Conservation (phyloP, 225 moss, liverwort and hornwort species). For the Thuidium tamariscinum region DNA sequence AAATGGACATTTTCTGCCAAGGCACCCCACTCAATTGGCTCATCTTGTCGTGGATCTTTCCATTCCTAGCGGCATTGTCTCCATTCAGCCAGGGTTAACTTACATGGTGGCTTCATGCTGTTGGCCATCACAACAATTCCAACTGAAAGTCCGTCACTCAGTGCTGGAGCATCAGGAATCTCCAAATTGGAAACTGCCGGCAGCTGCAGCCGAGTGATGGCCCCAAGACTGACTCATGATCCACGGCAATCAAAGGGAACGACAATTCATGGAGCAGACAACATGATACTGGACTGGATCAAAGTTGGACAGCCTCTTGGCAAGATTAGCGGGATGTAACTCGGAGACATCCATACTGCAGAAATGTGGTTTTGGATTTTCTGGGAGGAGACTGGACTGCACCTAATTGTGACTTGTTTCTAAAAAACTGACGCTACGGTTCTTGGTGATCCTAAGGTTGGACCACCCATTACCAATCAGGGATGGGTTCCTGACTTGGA, state of each 20-base stretch:
- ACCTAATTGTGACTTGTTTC: background rate
- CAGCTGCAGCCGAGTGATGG: background rate
- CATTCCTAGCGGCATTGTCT: background rate
- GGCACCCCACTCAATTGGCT: background rate
- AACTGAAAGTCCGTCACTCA: background rate
- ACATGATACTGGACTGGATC: background rate
- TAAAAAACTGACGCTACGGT: no score
- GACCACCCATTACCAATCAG: no score
- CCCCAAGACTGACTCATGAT: background rate
- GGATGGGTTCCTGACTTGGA: no score
- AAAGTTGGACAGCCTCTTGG: no score
- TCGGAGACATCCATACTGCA: no score
- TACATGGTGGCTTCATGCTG: background rate
- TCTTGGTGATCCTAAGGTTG: no score
- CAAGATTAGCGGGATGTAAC: no score
- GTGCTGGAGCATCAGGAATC: background rate
- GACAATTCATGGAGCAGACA: background rate
- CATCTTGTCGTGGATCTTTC: no score
- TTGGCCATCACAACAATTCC: background rate
- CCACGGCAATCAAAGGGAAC: background rate
- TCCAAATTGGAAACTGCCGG: background rate
- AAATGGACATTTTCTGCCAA: background rate
- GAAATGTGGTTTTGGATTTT: background rate
- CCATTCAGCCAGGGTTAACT: background rate
- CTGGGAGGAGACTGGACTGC: background rate